phyloP scores from a whole-genome alignment of 306 rosid species.

The Purshia tridentata region DNA sequence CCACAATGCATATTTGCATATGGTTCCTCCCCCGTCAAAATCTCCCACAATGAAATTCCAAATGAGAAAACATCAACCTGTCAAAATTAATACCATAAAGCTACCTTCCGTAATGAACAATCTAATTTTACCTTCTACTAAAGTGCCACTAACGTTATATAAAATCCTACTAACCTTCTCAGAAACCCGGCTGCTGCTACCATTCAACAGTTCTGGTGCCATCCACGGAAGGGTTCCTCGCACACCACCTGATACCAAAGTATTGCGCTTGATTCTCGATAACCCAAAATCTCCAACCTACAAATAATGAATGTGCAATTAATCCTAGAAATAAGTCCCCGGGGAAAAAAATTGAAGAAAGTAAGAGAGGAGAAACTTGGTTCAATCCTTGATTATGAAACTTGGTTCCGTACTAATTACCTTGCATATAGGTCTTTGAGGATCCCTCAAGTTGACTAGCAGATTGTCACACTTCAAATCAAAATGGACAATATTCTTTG shows the following conservation, averaged over 20 bases:
- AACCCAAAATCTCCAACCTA: conserved; percentile 38
- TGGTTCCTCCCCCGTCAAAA: conserved; percentile 40
- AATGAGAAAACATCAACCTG: conserved; percentile 36
- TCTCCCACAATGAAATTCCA: conserved; percentile 43
- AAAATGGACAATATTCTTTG: conserved; percentile 39
- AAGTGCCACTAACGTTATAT: not conserved
- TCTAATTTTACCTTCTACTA: not conserved
- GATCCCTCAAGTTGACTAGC: conserved; percentile 38
- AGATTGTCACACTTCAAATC: conserved; percentile 38
- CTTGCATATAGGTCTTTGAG: conserved; percentile 41
- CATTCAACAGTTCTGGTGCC: conserved; percentile 38
- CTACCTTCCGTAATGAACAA: conserved; percentile 2
- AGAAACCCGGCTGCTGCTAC: conserved; percentile 36
- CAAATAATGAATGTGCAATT: conserved; percentile 1
- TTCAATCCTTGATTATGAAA: not conserved
- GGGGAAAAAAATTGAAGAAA: not conserved
- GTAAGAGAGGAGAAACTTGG: not conserved
- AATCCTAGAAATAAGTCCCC: not conserved
- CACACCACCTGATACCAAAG: conserved; percentile 40
- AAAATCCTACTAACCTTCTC: conserved; percentile 33
- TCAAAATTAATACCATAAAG: conserved; percentile 12
- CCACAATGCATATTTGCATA: conserved; percentile 41
- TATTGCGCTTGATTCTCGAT: conserved; percentile 37
- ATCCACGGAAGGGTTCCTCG: conserved; percentile 41
- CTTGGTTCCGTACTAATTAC: conserved; percentile 9